These are phyloP conservation scores for Megacollybia marginata DNA, from an alignment of 768 basidiomycete species.

Conservation along the genomic window DNA sequence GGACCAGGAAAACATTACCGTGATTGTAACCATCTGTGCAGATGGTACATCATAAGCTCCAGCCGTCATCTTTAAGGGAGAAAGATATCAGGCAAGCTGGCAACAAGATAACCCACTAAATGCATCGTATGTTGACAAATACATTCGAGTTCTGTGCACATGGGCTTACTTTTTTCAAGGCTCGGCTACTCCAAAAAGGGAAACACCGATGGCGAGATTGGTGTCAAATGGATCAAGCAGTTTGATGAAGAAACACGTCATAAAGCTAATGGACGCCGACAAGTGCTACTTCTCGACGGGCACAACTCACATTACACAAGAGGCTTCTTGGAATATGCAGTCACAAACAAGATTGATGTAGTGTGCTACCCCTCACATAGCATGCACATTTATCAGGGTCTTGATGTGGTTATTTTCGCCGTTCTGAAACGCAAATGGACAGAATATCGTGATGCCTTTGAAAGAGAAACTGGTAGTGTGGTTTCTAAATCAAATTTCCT, in stretches of 20 bases:
- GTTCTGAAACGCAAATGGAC: slow-evolving; percentile 9
- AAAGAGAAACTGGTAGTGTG: slow-evolving; percentile 6
- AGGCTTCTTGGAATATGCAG: slow-evolving; percentile 20
- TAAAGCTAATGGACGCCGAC: slow-evolving; percentile 12
- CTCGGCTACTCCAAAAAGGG: slow-evolving; percentile 12
- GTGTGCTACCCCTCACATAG: no score
- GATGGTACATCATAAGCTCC: slow-evolving; percentile 10
- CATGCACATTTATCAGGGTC: no score
- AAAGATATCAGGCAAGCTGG: slow-evolving; percentile 16
- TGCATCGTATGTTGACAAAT: slow-evolving; percentile 14
- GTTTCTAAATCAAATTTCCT: slow-evolving; percentile 24
- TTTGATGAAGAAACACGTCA: slow-evolving; percentile 18
- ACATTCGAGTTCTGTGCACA: neutral
- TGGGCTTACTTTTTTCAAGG: slow-evolving; percentile 1
- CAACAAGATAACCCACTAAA: slow-evolving; percentile 16
- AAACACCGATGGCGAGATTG: slow-evolving; percentile 21
- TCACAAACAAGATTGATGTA: slow-evolving; percentile 20
- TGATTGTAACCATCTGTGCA: no score
- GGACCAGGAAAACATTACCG: slow-evolving; percentile 16
- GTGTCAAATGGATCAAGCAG: slow-evolving; percentile 17
- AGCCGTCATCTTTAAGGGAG: slow-evolving; percentile 17
- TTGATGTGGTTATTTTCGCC: no score
- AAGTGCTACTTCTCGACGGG: slow-evolving; percentile 29
- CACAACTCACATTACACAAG: slow-evolving; percentile 26
- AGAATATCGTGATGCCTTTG: slow-evolving; percentile 9